Conservation (phyloP, 2,329 filamentous ascomycete genomes). For the Epichloe sylvatica region DNA sequence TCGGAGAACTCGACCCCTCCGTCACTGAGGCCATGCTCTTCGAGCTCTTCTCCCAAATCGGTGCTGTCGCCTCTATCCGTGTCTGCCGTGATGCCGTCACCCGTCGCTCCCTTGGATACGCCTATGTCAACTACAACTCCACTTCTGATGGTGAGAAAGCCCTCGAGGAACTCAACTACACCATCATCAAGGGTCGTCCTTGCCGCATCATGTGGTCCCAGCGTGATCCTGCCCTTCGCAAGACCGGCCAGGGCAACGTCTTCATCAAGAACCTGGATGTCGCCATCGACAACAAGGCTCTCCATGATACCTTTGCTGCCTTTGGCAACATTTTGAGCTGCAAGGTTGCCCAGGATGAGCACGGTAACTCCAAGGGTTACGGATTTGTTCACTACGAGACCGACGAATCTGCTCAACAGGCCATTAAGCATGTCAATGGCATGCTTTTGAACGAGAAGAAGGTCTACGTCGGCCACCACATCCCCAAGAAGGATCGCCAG, state of each 20-base stretch:
- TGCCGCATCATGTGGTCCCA: constrained; percentile 99
- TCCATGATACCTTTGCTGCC: constrained; percentile 96
- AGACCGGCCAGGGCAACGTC: constrained; percentile 97
- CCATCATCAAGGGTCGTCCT: constrained; percentile 92
- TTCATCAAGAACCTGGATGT: constrained; percentile 99
- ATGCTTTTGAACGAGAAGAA: constrained; percentile 99
- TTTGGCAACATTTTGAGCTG: constrained; percentile 99
- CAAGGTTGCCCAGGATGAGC: constrained; percentile 98
- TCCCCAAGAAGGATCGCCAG: constrained; percentile 99
- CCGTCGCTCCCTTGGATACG: constrained; percentile 94
- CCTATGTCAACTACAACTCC: constrained; percentile 99
- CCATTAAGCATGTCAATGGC: constrained; percentile 99
- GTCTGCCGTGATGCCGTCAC: constrained; percentile 98
- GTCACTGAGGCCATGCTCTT: constrained; percentile 99
- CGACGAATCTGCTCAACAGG: constrained; percentile 87
- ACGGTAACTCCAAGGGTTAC: constrained; percentile 94
- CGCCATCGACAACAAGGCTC: constrained; percentile 99
- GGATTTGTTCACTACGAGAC: constrained; percentile 99
- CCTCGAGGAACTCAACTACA: constrained; percentile 99
- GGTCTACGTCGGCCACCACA: constrained; percentile 97
- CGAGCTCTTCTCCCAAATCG: constrained; percentile 98
- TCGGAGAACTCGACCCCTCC: constrained; percentile 92
- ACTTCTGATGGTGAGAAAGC: constrained; percentile 93
- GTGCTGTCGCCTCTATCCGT: constrained; percentile 96
- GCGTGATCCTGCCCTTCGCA: constrained; percentile 95